These are phyloP conservation scores for Asterionellopsis glacialis DNA, from an alignment of 108 stramenopile species.

Conservation along the genomic window DNA sequence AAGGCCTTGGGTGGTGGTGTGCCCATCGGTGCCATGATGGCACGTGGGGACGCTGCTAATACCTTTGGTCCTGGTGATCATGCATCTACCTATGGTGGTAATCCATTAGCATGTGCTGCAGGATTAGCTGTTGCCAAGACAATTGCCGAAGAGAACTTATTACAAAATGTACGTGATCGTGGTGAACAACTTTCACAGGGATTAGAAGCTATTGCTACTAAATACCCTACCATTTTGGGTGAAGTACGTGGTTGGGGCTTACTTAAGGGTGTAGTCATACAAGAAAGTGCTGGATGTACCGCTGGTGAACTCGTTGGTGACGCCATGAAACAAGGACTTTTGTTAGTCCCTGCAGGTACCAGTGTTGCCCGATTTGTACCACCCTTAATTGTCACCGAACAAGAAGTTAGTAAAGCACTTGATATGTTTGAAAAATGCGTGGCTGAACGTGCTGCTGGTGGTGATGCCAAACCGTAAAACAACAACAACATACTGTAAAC, in stretches of 20 bases:
- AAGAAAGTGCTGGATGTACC: constrained; percentile 60
- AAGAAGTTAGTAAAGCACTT: constrained; percentile 74
- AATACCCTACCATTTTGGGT: constrained; percentile 77
- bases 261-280: constrained; percentile 75
- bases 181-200: constrained; percentile 82
- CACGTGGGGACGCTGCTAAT: constrained; percentile 73
- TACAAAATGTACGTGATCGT: constrained; percentile 81
- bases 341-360: constrained; percentile 91
- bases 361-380: constrained; percentile 94
- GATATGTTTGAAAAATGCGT: constrained; percentile 74
- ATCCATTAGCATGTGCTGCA: constrained; percentile 87
- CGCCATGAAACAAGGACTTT: constrained; percentile 84
- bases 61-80: constrained; percentile 97
- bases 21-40: constrained; percentile 98
- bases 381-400: constrained; percentile 82
- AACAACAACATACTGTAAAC: too few relatives aligned
- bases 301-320: constrained; percentile 87
- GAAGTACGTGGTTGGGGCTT: constrained; percentile 94
- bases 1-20: constrained; percentile 98
- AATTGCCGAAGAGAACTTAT: constrained; percentile 73
- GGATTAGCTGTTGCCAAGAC: constrained; percentile 88
- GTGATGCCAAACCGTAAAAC: too few relatives aligned
- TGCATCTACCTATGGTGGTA: constrained; percentile 95
- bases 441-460: constrained; percentile 16
- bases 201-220: constrained; percentile 55